Conservation (phyloP, 306 rosid species). For the Quercus agrifolia region DNA sequence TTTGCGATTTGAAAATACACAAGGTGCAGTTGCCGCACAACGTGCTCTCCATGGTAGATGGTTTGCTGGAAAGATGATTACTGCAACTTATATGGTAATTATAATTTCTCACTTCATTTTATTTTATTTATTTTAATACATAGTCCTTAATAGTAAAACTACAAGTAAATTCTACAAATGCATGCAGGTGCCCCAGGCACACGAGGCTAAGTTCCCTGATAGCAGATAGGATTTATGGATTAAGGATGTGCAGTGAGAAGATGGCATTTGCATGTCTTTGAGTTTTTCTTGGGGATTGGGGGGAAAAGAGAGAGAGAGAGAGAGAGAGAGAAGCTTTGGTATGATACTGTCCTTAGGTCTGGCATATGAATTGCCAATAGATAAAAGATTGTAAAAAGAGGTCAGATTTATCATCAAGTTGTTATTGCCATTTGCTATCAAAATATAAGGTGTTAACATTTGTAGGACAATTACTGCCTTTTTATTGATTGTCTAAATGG, state of each 20-base stretch:
- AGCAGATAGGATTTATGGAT: slow-evolving; percentile 32
- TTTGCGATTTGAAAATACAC: slow-evolving; percentile 58
- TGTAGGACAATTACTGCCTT: background rate
- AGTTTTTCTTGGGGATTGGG: background rate
- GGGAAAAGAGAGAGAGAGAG: too few species aligned
- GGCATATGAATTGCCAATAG: background rate
- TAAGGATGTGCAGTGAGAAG: background rate
- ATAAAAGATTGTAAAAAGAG: background rate
- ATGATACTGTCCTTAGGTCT: background rate
- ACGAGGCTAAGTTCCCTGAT: slow-evolving; percentile 60
- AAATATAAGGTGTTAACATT: background rate
- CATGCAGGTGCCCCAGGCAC: slow-evolving; percentile 63
- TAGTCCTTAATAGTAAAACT: slow-evolving; percentile 5
- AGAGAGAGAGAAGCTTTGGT: background rate
- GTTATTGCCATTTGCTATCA: background rate
- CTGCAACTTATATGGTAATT: slow-evolving; percentile 77
- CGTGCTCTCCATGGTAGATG: slow-evolving; percentile 93
- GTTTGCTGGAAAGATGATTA: slow-evolving; percentile 99
- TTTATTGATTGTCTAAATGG: background rate
- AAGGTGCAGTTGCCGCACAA: slow-evolving; percentile 70
- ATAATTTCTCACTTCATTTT: slow-evolving; percentile 6
- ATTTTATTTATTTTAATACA: background rate
- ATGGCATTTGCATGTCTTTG: background rate
- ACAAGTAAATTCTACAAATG: slow-evolving; percentile 12
- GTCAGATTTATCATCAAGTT: background rate